Evolutionary conservation across 2,329 filamentous ascomycete genomes (phyloP).

Genomic region (Cladophialophora carrionii): DNA sequence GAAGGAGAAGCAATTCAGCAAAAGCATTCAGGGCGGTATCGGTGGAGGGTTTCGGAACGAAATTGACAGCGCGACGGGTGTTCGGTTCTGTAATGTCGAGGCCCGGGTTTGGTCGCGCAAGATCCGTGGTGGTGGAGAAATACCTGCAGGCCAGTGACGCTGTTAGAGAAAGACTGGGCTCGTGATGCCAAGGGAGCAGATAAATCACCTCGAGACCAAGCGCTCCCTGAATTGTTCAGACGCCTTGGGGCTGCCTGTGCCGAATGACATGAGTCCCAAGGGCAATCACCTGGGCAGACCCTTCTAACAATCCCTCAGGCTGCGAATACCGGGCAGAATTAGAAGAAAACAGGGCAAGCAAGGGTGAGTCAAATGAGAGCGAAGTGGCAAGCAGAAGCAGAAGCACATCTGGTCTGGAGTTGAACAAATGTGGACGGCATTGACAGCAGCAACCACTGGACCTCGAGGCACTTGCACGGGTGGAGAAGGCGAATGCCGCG

Average conservation of each 20-base stretch:
- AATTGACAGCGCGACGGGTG: neutral
- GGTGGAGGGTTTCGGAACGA: constrained; percentile 35
- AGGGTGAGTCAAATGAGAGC: neutral
- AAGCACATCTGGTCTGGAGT: neutral
- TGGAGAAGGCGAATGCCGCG: neutral
- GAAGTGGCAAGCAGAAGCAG: neutral
- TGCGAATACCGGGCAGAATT: neutral
- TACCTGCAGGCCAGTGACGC: neutral
- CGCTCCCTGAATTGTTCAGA: constrained; percentile 23
- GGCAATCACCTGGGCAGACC: neutral
- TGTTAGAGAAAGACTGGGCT: neutral
- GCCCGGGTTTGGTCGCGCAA: constrained; percentile 3
- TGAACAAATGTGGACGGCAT: neutral
- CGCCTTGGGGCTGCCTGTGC: constrained; percentile 7
- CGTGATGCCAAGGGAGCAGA: neutral
- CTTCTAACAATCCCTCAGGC: neutral
- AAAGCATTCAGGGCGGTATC: constrained; percentile 44
- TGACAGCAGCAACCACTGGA: neutral
- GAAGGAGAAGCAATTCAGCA: constrained; percentile 40
- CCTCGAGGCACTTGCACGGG: neutral
- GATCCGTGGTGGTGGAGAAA: neutral
- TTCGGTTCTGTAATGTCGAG: constrained; percentile 6
- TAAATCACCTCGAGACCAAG: constrained; percentile 13
- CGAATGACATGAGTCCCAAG: constrained; percentile 1
- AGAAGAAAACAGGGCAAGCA: neutral